Evolutionary conservation across 2,329 filamentous ascomycete genomes (phyloP), one percentile per base, ranked within the genome.

Genomic region (Pseudogymnoascus verrucosus): DNA sequence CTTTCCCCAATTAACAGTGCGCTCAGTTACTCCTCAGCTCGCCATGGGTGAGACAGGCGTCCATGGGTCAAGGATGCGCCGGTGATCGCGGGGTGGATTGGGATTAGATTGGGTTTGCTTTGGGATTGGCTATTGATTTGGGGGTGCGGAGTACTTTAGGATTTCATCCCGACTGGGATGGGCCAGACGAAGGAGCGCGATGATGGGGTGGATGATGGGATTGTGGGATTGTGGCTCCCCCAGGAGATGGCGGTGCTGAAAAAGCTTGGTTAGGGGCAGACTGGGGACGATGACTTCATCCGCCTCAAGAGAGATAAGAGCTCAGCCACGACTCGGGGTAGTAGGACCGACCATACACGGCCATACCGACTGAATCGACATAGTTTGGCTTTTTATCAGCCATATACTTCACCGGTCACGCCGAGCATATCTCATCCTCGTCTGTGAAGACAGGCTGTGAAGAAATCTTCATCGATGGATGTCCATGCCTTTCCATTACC

Each of bases 281-380:
- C 26, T 54, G 47, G 47, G 47, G 26, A 54, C 47, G 23, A 54
- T 54, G 47, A 54, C 47, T 54, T 54, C 47, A 54, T 54, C 23
- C 47, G 7, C 47, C 14, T 28, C 14, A 31, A 31, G 3, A 31
- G 47, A 54, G 31, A 54, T 26, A 16, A 47, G 44, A 31, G 47
- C 47, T 54, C 2, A 16, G 47, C 47, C 47, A 54, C 47, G 14
- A 54, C n/a, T 54, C 47, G 26, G 47, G 26, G 14, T 16, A 31
- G 47, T 12, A 31, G 26, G 47, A 54, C 47, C 7, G 44, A 31
- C 47, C 26, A 54, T 16, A 31, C 8, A 28, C 47, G 26, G 47
- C 47, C n/a, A 54, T 16, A 31, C 47, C 26, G n/a, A 54, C 14
- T 54, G 47, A 54, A 16, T 14, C 23, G 14, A 54, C 26, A 10